Conservation (phyloP, 805 yeast species). For the Candida maltosa region DNA sequence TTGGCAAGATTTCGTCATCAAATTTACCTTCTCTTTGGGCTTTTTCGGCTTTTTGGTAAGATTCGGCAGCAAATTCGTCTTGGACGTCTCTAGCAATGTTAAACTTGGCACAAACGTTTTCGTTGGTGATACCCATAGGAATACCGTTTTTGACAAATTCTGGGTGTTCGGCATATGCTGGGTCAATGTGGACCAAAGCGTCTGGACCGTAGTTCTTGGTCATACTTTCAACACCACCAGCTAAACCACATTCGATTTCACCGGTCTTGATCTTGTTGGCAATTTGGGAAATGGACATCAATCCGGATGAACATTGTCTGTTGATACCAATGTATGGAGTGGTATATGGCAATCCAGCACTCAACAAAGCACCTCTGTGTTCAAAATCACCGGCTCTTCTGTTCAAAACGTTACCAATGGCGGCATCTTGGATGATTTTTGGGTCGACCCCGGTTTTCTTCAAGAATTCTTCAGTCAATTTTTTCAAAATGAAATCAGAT, state of each 20-base stretch:
- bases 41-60: conserved; percentile 78
- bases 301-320: conserved; percentile 93
- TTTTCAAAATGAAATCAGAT: conserved; percentile 72
- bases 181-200: conserved; percentile 52
- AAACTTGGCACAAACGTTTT: conserved; percentile 75
- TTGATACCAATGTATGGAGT: conserved; percentile 80
- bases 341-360: conserved; percentile 83
- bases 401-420: conserved; percentile 88
- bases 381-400: conserved; percentile 93
- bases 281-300: conserved; percentile 83
- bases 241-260: conserved; percentile 87
- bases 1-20: conserved; percentile 84
- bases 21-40: conserved; percentile 72
- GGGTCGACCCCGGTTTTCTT: conserved; percentile 48
- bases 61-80: conserved; percentile 85
- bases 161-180: conserved; percentile 30
- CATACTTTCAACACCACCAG: conserved; percentile 94
- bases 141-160: conserved; percentile 65
- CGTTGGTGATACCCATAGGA: conserved; percentile 96
- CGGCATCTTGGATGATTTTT: conserved; percentile 71
- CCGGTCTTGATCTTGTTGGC: conserved; percentile 86
- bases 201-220: conserved; percentile 84
- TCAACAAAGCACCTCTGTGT: conserved; percentile 86
- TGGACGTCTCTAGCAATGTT: conserved; percentile 65
- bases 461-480: conserved; percentile 61